Base-by-base conservation (phyloP, 768 basidiomycete genomes). In the Phylloporus sp. region DNA sequence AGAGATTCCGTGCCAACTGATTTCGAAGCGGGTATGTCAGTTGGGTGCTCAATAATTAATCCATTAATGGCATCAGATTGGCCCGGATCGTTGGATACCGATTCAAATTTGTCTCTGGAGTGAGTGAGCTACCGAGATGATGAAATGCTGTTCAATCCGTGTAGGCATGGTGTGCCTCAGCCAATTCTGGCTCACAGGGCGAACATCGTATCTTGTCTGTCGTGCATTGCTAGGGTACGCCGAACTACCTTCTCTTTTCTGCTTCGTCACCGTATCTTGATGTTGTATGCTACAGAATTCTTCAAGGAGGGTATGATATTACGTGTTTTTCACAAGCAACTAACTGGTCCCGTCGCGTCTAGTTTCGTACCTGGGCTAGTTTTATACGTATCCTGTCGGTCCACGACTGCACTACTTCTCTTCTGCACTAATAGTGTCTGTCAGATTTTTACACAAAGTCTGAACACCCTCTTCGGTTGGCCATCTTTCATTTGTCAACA, bases 401-500 rank as follows among this genome's bases (percentile, higher is more conserved):
- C 47, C 9, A 38, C 6, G 9, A 20, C 7, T 17, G n/a, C n/a
- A n/a, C n/a, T 21, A 14, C 2, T 23, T 20, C 0, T 18, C 31
- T 9, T 14, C 20, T 15, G 1, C n/a, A n/a, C 23, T 43, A 22
- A 48, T 7, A n/a, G 42, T 15, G 13, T 34, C 1, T 14, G 13
- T 8, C n/a, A 49, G 54, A 55, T 29, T 84, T 77, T 42, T 83
- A 82, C 57, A 81, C 76, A 10, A 80, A 80, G 58, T 69, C 63
- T 21, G 79, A 80, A 56, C 69, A 83, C 15, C 56, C 57, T 9
- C 38, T 59, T 4, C 75, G 84, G n/a, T 69, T 86, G 9, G 82
- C 81, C 2, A 78, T 73, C 55, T 85, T 86, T 70, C 86, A 81
- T 82, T 69, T 77, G 23, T 78, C 79, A 5, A 76, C 77, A 59